Percentiles rank a stretch among this genome's conserved stretches.
These are phyloP conservation scores for Sclerotinia borealis DNA, from an alignment of 2,329 filamentous ascomycete genomes.

Conservation along the genomic window DNA sequence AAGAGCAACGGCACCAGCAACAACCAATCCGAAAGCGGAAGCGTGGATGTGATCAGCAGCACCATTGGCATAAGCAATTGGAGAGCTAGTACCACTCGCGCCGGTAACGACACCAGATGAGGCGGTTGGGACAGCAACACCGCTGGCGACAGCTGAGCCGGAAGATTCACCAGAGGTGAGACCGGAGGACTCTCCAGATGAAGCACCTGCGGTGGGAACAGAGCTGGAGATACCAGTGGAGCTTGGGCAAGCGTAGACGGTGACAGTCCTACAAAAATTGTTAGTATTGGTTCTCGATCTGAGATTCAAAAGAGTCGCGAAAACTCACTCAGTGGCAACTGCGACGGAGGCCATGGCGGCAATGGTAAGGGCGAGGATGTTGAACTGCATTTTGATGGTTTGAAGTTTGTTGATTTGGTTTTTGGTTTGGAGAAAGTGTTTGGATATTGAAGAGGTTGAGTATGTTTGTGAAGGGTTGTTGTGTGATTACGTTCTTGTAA, in stretches of 20 bases:
- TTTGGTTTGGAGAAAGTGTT: background rate
- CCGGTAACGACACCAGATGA: slow-evolving; percentile 17
- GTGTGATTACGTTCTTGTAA: slow-evolving; percentile 22
- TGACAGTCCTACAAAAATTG: slow-evolving; percentile 24
- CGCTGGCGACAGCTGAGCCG: too few species aligned
- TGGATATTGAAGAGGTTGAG: slow-evolving; percentile 17
- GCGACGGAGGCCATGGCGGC: slow-evolving; percentile 29
- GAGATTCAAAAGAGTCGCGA: background rate
- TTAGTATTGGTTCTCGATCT: slow-evolving; percentile 12
- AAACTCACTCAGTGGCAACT: slow-evolving; percentile 22
- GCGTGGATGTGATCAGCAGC: slow-evolving; percentile 27
- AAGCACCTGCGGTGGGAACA: slow-evolving; percentile 21
- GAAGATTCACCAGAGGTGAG: slow-evolving; percentile 2
- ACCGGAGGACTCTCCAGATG: slow-evolving; percentile 5
- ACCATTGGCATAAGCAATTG: slow-evolving; percentile 29
- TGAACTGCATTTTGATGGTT: slow-evolving; percentile 34
- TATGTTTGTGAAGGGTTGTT: slow-evolving; percentile 15
- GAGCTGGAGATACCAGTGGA: slow-evolving; percentile 14
- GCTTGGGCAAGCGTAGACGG: slow-evolving; percentile 26
- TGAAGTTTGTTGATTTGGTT: slow-evolving; percentile 13
- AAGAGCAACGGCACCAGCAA: slow-evolving; percentile 33
- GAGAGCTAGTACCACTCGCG: slow-evolving; percentile 23
- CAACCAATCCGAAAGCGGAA: slow-evolving; percentile 30
- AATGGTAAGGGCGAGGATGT: slow-evolving; percentile 25
- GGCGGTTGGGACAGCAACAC: background rate